These are phyloP conservation scores for Phytophthora fragariae DNA, from an alignment of 352 stramenopile genomes.

Conservation along the genomic window DNA sequence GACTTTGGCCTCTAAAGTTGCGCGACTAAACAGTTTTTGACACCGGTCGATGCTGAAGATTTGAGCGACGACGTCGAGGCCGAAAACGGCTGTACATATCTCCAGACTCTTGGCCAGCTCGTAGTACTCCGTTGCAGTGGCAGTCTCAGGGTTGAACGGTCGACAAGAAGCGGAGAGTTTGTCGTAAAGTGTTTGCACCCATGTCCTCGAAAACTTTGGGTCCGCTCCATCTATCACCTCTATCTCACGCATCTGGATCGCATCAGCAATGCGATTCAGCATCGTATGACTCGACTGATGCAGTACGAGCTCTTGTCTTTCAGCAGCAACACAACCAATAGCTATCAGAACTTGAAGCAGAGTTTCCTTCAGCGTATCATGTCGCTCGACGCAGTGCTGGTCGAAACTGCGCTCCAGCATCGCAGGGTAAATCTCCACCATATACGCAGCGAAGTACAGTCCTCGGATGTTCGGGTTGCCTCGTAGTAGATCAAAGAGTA, in stretches of 20 bases:
- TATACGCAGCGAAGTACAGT: slow-evolving; percentile 41
- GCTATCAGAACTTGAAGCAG: neutral
- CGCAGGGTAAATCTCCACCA: neutral
- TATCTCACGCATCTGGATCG: slow-evolving; percentile 45
- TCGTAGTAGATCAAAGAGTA: slow-evolving; percentile 57
- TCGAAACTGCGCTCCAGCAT: neutral
- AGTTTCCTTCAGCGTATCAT: neutral
- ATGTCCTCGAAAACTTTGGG: slow-evolving; percentile 7
- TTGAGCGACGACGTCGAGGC: slow-evolving; percentile 13
- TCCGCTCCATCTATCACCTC: slow-evolving; percentile 22
- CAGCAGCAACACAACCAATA: slow-evolving; percentile 19
- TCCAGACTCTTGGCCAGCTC: neutral
- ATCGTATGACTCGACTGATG: slow-evolving; percentile 46
- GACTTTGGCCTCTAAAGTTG: slow-evolving; percentile 10
- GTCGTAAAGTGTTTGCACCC: slow-evolving; percentile 9
- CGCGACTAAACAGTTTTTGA: slow-evolving; percentile 24
- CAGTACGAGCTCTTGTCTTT: slow-evolving; percentile 43
- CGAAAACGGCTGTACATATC: slow-evolving; percentile 25
- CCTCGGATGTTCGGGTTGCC: slow-evolving; percentile 53
- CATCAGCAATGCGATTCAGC: slow-evolving; percentile 41
- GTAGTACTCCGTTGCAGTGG: neutral
- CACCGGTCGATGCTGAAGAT: slow-evolving; percentile 34
- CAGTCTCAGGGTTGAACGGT: no score
- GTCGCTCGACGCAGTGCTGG: neutral
- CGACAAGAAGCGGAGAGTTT: neutral